phyloP scores from a whole-genome alignment of 1,139 yeast genomes.

The Candida sojae region DNA sequence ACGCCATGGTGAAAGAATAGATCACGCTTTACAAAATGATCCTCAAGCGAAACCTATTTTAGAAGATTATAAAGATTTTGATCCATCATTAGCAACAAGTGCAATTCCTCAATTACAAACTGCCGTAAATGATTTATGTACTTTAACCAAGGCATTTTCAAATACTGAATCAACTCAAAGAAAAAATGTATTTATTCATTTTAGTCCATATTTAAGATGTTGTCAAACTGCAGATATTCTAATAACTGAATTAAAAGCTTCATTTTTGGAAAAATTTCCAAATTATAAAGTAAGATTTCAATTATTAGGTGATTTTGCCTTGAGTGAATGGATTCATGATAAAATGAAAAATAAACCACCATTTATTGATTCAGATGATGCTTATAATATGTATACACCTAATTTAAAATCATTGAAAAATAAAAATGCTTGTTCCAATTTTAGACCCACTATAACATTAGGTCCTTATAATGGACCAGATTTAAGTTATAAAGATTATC shows the following conservation, averaged over 20 bases:
- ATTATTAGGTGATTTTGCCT: conserved; percentile 47
- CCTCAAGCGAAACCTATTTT: conserved; percentile 29
- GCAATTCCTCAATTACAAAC: conserved; percentile 32
- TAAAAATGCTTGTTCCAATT: conserved; percentile 39
- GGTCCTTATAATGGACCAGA: conserved; percentile 52
- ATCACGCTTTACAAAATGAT: conserved; percentile 34
- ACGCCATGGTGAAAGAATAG: conserved; percentile 49
- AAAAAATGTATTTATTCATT: conserved; percentile 44
- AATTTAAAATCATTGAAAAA: conserved; percentile 40
- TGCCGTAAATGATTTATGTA: conserved; percentile 33
- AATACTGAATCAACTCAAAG: conserved; percentile 19
- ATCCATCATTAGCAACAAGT: conserved; percentile 37
- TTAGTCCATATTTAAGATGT: conserved; percentile 48
- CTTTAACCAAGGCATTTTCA: conserved; percentile 26
- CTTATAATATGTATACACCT: conserved; percentile 51
- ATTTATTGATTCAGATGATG: conserved; percentile 46
- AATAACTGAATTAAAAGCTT: conserved; percentile 30
- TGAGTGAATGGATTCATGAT: conserved; percentile 52
- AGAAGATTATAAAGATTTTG: conserved; percentile 35
- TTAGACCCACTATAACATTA: conserved; percentile 47
- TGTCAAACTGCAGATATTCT: conserved; percentile 48
- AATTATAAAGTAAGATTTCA: conserved; percentile 40
- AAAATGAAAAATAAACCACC: conserved; percentile 48
- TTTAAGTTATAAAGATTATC: conserved; percentile 44
- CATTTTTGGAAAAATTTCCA: conserved; percentile 27